Base-by-base conservation (phyloP, 805 yeast genomes). In the Candida sonorensis region DNA sequence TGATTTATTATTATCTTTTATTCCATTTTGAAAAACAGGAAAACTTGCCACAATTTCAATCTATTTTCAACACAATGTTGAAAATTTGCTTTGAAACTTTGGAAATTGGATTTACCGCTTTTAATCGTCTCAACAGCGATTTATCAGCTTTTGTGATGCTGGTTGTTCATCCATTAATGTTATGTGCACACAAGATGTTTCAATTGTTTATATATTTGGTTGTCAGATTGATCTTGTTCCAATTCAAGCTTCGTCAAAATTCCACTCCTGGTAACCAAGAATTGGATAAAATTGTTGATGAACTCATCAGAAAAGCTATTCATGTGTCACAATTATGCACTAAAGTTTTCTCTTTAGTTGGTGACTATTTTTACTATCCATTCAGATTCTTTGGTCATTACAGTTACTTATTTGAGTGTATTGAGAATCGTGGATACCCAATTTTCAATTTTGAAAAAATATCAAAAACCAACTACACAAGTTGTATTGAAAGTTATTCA, bases 331-430 rank as follows among this genome's bases (percentile, higher is more conserved):
- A 11, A 15, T 16, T 35, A 10, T 26, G 42, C 10, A 24, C 32
- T 4, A 48, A 38, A 22, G 13, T 44, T 7, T 26, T 39, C 18
- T 44, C 39, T 3, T 27, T 44, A 11, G 13, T 37, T 11, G 42
- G 44, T n/a, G 50, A 49, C 21, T 41, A 41, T 13, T 42, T 45
- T 16, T 46, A 46, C 22, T 23, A 34, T 12, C 27, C 45, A 7
- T 36, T 31, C 19, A 37, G 51, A 16, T 11, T 38, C 8, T 37
- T 26, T 23, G 38, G 40, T 2, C 33, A 28, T 3, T 34, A 27
- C 30, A 28, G 23, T 13, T 40, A 35, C 27, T 7, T 48, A 10
- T 25, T 30, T 11, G 44, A 41, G 10, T 41, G 45, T 31, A 17
- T 44, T 20, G 45, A 42, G 22, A 37, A 31, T 16, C 38, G 35